Evolutionary conservation across 345 rosid genomes (phyloP).

Genomic region (Gossypium australe): DNA sequence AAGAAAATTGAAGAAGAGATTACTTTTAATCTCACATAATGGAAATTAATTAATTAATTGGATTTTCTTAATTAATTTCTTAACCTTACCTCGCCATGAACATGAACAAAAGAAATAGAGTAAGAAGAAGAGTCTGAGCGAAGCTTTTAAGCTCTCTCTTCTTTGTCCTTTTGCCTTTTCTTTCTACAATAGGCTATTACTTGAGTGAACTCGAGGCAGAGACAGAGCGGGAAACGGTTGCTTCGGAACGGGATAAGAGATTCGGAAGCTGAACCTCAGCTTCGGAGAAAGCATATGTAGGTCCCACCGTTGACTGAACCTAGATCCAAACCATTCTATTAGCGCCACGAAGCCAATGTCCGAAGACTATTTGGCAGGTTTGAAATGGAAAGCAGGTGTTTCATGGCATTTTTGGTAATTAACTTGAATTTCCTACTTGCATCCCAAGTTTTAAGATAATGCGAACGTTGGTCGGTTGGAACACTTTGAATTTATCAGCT

Average conservation of each 20-base stretch:
- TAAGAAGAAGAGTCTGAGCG: conserved; percentile 8
- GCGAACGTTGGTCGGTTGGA: not conserved
- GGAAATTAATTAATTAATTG: too few species aligned
- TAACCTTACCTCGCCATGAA: conserved; percentile 39
- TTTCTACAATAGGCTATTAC: conserved; percentile 35
- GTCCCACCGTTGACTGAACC: conserved; percentile 35
- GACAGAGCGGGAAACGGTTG: conserved; percentile 39
- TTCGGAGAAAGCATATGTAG: conserved; percentile 16
- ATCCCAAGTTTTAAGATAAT: conserved; percentile 33
- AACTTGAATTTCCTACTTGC: conserved; percentile 31
- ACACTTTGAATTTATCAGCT: not conserved
- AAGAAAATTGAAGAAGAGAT: too few species aligned
- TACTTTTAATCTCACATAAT: too few species aligned
- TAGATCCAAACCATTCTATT: conserved; percentile 19
- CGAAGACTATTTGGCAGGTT: conserved; percentile 14
- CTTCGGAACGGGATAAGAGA: conserved; percentile 12
- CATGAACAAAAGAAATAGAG: not conserved
- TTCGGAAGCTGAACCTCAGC: conserved; percentile 26
- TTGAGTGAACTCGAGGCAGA: conserved; percentile 7
- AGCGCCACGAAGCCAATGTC: conserved; percentile 22
- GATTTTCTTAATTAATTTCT: not conserved
- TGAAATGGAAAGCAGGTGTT: conserved; percentile 18
- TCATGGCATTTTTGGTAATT: conserved; percentile 18
- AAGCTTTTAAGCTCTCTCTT: not conserved
- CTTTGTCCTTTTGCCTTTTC: not conserved